Percentiles rank a stretch among this genome's conserved stretches.
Evolutionary conservation across 78 protist species (phyloP).

Genomic region (Creolimax fragrantissima): DNA sequence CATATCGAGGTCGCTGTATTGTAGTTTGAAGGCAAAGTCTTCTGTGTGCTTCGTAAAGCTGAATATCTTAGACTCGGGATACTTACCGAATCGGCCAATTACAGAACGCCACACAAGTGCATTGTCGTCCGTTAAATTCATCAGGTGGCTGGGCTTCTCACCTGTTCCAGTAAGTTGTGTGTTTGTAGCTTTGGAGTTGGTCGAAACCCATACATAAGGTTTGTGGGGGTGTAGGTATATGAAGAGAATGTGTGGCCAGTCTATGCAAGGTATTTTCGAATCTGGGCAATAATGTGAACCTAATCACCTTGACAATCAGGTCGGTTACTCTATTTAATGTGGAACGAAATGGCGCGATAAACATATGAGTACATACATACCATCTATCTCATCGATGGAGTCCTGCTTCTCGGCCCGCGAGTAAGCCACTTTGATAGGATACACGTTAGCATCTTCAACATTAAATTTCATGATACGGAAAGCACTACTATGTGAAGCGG

Average conservation of each 20-base stretch:
- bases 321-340: no score
- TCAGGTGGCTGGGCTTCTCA: no score
- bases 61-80: neutral
- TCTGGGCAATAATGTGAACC: no score
- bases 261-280: no score
- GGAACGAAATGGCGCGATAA: no score
- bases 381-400: neutral
- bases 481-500: conserved; percentile 1
- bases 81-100: neutral
- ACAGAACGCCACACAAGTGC: neutral
- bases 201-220: no score
- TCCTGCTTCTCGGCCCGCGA: neutral
- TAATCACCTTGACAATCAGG: no score
- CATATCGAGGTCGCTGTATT: neutral
- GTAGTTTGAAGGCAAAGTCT: neutral
- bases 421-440: neutral
- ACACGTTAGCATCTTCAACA: neutral
- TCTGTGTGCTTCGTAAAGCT: neutral
- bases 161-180: no score
- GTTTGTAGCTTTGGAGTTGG: no score
- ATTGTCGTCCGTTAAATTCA: no score
- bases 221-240: no score
- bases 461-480: conserved; percentile 3
- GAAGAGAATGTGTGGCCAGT: no score
- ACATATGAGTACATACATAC: neutral